These are phyloP conservation scores for Cladorrhinum sp. DNA, from an alignment of 2,329 filamentous ascomycete species.

Conservation along the genomic window DNA sequence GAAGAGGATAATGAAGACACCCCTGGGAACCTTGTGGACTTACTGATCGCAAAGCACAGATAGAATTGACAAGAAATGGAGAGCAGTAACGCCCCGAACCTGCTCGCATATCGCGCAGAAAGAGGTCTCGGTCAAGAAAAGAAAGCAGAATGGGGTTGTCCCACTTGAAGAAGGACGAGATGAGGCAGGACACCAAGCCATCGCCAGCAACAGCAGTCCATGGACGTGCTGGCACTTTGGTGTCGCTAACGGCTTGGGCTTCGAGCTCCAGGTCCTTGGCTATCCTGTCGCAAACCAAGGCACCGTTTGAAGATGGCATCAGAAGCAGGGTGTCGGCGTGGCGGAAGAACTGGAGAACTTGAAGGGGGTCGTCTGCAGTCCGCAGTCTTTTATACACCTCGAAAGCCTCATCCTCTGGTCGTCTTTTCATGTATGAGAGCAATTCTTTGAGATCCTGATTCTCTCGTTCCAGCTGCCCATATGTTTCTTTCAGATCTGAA, in stretches of 20 bases:
- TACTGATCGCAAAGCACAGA: conserved; percentile 33
- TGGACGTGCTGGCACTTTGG: conserved; percentile 30
- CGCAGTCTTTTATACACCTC: conserved; percentile 25
- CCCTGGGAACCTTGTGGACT: too few species aligned
- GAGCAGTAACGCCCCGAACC: conserved; percentile 28
- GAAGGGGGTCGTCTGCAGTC: conserved; percentile 12
- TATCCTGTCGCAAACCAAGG: conserved; percentile 7
- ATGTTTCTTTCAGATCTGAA: conserved; percentile 23
- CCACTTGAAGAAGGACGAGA: conserved; percentile 33
- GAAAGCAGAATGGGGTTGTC: conserved; percentile 28
- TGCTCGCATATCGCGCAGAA: conserved; percentile 30
- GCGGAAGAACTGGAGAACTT: conserved; percentile 18
- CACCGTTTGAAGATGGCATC: conserved; percentile 7
- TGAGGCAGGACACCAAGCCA: conserved; percentile 32
- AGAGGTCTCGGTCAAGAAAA: conserved; percentile 28
- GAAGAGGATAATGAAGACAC: too few species aligned
- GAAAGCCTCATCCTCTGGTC: conserved; percentile 22
- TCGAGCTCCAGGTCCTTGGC: conserved; percentile 19
- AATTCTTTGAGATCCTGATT: conserved; percentile 22
- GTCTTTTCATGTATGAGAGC: conserved; percentile 19
- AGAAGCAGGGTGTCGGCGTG: conserved; percentile 25
- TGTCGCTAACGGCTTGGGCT: conserved; percentile 20
- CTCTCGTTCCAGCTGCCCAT: conserved; percentile 17
- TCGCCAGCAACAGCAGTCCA: conserved; percentile 33
- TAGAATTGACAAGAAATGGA: conserved; percentile 33